Evolutionary conservation across 2,329 filamentous ascomycete species (phyloP), one percentile per base, ranked within the genome.

Genomic region (Penicillium expansum): DNA sequence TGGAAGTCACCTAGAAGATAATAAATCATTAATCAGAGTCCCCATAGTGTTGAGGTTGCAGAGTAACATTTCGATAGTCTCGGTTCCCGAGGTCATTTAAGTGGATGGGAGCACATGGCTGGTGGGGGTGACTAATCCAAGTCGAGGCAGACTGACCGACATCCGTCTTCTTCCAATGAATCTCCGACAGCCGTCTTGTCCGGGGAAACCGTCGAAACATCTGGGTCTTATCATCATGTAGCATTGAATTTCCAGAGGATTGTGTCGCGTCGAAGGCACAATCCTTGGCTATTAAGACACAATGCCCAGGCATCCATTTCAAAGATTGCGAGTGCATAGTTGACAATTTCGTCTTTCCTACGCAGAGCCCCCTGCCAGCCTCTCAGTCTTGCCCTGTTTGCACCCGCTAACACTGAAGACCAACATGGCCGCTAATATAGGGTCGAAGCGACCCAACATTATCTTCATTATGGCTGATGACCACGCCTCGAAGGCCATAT

Each of bases 381-480:
- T 29, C 24, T 38, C n/a, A 20, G 24, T 11, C 9, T n/a, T 30
- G 16, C 8, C 27, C 11, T 10, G n/a, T n/a, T 44, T 18, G 14
- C 42, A 29, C 10, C 27, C 10, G 42, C 27, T 18, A 9, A 44
- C 27, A 30, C 42, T 6, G 6, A 18, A 18, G 8, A 7, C 42
- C 13, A 44, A 1, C 24, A 44, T 44, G 42, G 42, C 24, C 24
- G n/a, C 42, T 30, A n/a, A 18, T 44, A 3, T 8, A 29, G 42
- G 16, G 16, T 44, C 42, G 10, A 7, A 4, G 24, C 52, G 62
- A 22, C 64, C 64, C 16, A 67, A 66, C n/a, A 77, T 80, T 55
- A 57, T 83, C 53, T 83, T 83, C 69, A 81, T 83, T 66, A 80
- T 83, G 78, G 80, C 80, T 0, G 80, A 83, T 67, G 80, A 82